Percentiles rank a stretch among this genome's conserved stretches.
Evolutionary conservation across 2,329 filamentous ascomycete genomes (phyloP).

Genomic region (Cladosporium sp.): DNA sequence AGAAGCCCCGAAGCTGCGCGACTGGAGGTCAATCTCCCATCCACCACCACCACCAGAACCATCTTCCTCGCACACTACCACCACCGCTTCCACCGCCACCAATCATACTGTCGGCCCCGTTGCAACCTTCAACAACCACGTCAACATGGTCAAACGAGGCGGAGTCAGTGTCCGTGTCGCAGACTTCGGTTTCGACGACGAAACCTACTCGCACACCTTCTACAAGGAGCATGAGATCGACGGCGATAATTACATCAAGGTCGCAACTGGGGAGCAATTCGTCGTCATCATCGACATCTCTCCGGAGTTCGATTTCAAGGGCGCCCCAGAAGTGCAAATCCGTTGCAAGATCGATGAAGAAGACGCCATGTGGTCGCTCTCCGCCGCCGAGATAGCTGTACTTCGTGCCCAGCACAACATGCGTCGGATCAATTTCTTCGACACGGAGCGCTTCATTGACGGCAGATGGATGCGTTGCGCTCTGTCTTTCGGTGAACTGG

Average conservation of each 20-base stretch:
- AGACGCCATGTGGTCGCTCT: not conserved
- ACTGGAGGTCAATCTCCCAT: not conserved
- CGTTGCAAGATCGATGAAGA: not conserved
- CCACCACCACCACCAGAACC: not conserved
- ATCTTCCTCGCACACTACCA: not conserved
- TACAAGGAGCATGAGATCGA: not conserved
- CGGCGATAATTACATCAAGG: not conserved
- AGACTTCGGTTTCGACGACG: not conserved
- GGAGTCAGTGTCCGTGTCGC: not conserved
- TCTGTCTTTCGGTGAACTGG: not conserved
- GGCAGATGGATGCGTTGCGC: not conserved
- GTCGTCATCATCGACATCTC: not conserved
- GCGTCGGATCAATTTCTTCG: not conserved
- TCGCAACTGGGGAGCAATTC: not conserved
- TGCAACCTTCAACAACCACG: not conserved
- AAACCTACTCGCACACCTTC: not conserved
- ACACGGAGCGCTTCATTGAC: not conserved
- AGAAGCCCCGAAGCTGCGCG: not conserved
- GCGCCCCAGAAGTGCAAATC: not conserved
- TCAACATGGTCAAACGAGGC: not conserved
- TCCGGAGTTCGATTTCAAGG: not conserved
- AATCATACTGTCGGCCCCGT: too few species aligned
- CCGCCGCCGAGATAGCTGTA: not conserved
- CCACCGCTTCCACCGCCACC: not conserved
- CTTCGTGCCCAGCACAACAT: not conserved